A percentile compares a stretch with the other conserved stretches of the same genome.
These are phyloP conservation scores for Curvularia verruculosa DNA, from an alignment of 2,329 filamentous ascomycete genomes.

Conservation along the genomic window DNA sequence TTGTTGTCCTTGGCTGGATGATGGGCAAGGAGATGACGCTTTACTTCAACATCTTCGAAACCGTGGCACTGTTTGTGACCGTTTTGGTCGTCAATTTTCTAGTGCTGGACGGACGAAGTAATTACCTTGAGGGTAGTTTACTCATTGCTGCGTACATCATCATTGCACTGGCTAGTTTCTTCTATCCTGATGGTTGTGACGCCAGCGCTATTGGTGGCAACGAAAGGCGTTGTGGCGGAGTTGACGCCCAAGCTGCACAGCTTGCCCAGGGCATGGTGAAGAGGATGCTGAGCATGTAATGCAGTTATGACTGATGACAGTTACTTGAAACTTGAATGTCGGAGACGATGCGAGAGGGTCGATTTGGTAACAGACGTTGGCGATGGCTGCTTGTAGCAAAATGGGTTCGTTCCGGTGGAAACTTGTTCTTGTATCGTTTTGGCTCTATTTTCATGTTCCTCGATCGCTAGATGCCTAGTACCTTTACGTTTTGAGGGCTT, in stretches of 20 bases:
- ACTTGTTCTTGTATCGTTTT: neutral
- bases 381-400: slow-evolving; percentile 5
- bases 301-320: neutral
- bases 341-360: neutral
- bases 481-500: neutral
- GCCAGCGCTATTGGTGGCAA: slow-evolving; percentile 55
- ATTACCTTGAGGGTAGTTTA: slow-evolving; percentile 79
- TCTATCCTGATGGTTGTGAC: slow-evolving; percentile 54
- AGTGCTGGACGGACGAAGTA: slow-evolving; percentile 80
- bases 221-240: slow-evolving; percentile 25
- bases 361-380: neutral
- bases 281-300: slow-evolving; percentile 28
- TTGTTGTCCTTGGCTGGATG: slow-evolving; percentile 80
- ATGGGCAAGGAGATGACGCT: slow-evolving; percentile 73
- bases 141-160: slow-evolving; percentile 80
- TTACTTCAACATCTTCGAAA: slow-evolving; percentile 67
- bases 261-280: slow-evolving; percentile 23
- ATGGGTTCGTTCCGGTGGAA: slow-evolving; percentile 8
- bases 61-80: slow-evolving; percentile 78
- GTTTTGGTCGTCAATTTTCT: slow-evolving; percentile 86
- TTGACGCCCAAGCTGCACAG: slow-evolving; percentile 9
- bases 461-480: slow-evolving; percentile 10
- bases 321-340: neutral
- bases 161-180: slow-evolving; percentile 66
- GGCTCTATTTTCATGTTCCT: neutral